These are phyloP conservation scores for Populus ilicifolia DNA, from an alignment of 345 rosid species.

Conservation along the genomic window DNA sequence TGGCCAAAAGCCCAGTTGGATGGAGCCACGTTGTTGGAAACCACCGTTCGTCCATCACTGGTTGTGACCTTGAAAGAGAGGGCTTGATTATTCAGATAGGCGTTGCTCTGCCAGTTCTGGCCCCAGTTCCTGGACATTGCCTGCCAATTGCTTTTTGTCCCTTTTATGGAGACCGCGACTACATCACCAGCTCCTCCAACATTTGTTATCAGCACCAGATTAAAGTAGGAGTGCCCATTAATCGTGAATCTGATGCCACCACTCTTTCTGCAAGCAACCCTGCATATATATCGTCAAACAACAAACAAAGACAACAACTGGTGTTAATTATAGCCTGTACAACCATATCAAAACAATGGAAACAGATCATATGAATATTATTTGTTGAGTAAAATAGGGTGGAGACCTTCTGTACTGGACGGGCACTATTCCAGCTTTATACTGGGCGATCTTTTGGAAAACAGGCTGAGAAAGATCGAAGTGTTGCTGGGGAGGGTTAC, in stretches of 20 bases:
- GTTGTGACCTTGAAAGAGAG: conserved; percentile 12
- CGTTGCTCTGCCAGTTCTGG: conserved; percentile 8
- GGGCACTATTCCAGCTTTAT: conserved; percentile 7
- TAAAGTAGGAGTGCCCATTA: conserved; percentile 10
- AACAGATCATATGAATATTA: background rate
- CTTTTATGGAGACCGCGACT: background rate
- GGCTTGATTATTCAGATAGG: background rate
- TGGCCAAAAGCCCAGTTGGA: conserved; percentile 9
- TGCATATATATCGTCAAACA: background rate
- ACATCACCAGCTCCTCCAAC: conserved; percentile 14
- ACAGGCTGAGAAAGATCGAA: conserved; percentile 14
- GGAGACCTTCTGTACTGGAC: conserved; percentile 11
- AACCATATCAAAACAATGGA: background rate
- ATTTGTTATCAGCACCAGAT: conserved; percentile 10
- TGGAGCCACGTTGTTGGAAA: conserved; percentile 1
- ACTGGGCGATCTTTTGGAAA: conserved; percentile 11
- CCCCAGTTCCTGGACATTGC: conserved; percentile 11
- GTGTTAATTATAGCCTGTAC: background rate
- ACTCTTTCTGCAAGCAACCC: conserved; percentile 2
- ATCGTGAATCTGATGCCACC: conserved; percentile 13
- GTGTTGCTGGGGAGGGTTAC: conserved; percentile 12
- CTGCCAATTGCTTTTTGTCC: background rate
- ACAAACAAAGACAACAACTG: background rate
- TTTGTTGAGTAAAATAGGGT: background rate
- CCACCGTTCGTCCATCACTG: background rate